phyloP scores from a whole-genome alignment of 2,329 filamentous ascomycete species.

The Xylariaceae sp. region DNA sequence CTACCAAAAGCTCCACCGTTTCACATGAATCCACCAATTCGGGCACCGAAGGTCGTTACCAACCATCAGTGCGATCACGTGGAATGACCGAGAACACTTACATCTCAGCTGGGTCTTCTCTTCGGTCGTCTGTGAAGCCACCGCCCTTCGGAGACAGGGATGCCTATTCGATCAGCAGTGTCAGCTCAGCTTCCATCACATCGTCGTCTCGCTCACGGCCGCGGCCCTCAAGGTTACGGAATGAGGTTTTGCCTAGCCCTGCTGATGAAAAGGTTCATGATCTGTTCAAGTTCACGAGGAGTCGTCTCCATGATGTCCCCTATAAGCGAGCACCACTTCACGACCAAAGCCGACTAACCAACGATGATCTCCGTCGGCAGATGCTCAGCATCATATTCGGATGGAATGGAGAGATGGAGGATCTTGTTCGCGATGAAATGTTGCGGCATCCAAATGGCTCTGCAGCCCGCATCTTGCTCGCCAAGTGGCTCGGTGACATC shows the following conservation, averaged over 20 bases:
- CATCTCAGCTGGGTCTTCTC: conserved; percentile 63
- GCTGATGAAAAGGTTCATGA: conserved; percentile 70
- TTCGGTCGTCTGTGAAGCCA: conserved; percentile 37
- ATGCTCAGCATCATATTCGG: conserved; percentile 95
- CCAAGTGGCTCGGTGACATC: conserved; percentile 89
- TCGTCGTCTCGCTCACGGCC: conserved; percentile 43
- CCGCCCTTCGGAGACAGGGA: conserved; percentile 40
- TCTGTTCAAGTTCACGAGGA: conserved; percentile 80
- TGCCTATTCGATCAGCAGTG: conserved; percentile 52
- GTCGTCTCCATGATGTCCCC: conserved; percentile 75
- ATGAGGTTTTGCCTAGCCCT: conserved; percentile 77
- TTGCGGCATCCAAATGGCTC: conserved; percentile 69
- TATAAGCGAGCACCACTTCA: conserved; percentile 65
- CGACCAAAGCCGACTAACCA: conserved; percentile 59
- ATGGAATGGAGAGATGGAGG: conserved; percentile 81
- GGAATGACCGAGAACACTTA: conserved; percentile 61
- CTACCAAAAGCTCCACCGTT: conserved; percentile 58
- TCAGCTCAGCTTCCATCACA: conserved; percentile 47
- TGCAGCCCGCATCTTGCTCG: conserved; percentile 73
- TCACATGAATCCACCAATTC: conserved; percentile 54
- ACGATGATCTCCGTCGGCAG: conserved; percentile 77
- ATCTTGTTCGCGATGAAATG: conserved; percentile 81
- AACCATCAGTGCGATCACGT: conserved; percentile 49
- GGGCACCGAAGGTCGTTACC: conserved; percentile 46
- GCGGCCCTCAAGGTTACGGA: conserved; percentile 66